A percentile compares a stretch with the other conserved stretches of the same genome.
Evolutionary conservation across 768 basidiomycete genomes (phyloP).

Genomic region (Suillus ampliporus): DNA sequence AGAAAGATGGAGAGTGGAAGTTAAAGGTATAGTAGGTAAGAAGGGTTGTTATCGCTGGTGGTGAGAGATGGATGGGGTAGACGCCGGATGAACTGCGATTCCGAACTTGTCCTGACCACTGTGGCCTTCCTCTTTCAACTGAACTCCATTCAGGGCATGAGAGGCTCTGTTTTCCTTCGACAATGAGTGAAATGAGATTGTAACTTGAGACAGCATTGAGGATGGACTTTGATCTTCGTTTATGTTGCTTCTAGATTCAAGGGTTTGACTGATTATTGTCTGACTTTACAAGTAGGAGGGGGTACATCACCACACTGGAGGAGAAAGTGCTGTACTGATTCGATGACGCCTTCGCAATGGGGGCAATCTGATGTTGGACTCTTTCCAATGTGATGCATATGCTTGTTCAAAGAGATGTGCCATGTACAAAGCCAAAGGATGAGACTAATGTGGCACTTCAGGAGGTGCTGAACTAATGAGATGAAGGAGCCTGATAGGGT

Average conservation of each 20-base stretch:
- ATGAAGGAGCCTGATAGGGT: neutral
- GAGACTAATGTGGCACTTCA: neutral
- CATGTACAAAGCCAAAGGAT: slow-evolving; percentile 29
- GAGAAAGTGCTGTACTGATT: neutral
- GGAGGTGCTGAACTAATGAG: neutral
- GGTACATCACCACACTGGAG: slow-evolving; percentile 24
- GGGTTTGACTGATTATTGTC: neutral
- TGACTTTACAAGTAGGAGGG: neutral
- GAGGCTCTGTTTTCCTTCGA: too few relatives aligned
- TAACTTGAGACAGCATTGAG: too few relatives aligned
- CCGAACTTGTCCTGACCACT: too few relatives aligned
- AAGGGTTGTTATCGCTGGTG: too few relatives aligned
- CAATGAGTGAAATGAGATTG: too few relatives aligned
- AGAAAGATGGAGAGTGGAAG: slow-evolving; percentile 2
- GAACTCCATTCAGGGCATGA: too few relatives aligned
- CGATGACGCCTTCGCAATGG: slow-evolving; percentile 20
- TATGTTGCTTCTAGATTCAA: too few relatives aligned
- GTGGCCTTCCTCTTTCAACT: neutral
- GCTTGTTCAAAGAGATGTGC: slow-evolving; percentile 34
- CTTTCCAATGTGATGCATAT: slow-evolving; percentile 35
- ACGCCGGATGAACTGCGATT: too few relatives aligned
- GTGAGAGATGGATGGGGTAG: too few relatives aligned
- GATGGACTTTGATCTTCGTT: too few relatives aligned
- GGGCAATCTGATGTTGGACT: slow-evolving; percentile 31
- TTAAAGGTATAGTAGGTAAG: too few relatives aligned